Base-by-base conservation (phyloP, 768 basidiomycete species). In the Melanogaster broomeanus region DNA sequence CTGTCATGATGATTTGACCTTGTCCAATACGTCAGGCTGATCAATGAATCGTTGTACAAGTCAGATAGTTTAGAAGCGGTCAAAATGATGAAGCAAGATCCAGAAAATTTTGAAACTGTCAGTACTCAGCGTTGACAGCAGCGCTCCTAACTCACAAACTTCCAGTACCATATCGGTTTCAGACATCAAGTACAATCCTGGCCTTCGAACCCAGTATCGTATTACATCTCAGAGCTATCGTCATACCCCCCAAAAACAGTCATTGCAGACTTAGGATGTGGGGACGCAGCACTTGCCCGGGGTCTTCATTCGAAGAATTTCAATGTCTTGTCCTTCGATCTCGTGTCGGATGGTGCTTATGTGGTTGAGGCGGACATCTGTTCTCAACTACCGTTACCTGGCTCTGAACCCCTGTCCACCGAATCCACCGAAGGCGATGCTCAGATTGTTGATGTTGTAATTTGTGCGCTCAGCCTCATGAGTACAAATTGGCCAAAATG, bases 391-490 rank as follows among this genome's bases (percentile, higher is more conserved):
- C 96, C 96, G 3, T 69, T 98, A 5, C 95, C 97, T 2, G 96
- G 96, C 24, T 84, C 85, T 19, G 83, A 85, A 55, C 73, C 73
- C 22, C 62, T 55, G 16, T 73, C 69, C 6, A 59, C 67, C 15
- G 69, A 69, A 37, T 70, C 72, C 34, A 70, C 71, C 5, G 68
- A 74, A 31, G 83, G 80, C 25, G 78, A 80, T 45, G 92, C 84
- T 1, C 87, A 91, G 56, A 68, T 98, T 3, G 91, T 93, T 2
- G 95, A 99, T 65, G 85, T 93, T 6, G 93, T 84, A 7, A 87
- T 98, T 21, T 98, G 93, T 66, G 91, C 95, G 21, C 77, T 99
- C 57, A 98, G 95, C 63, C 76, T 99, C 56, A 99, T 99, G 97
- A 90, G 91, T 28, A 89, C 85, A 15, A 98, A 99, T 65, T 99